Percentiles rank a stretch among this genome's conserved stretches.
Evolutionary conservation across 768 basidiomycete genomes (phyloP).

Genomic region (Lactifluus volemus): DNA sequence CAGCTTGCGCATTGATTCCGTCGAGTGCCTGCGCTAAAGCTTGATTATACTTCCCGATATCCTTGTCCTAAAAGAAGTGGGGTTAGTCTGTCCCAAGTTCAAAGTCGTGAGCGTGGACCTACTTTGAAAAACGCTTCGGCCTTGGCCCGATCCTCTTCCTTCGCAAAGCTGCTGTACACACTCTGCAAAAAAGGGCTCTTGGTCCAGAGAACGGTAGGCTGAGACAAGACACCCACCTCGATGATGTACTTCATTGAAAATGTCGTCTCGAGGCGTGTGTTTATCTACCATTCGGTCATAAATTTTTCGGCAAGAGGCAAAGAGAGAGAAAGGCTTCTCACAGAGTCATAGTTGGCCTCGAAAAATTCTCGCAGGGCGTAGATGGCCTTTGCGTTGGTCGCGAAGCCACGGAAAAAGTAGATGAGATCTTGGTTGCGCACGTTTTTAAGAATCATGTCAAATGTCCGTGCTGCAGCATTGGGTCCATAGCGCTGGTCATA

Average conservation of each 20-base stretch:
- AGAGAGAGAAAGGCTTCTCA: slow-evolving; percentile 25
- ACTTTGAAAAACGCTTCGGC: slow-evolving; percentile 19
- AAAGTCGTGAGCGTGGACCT: background rate
- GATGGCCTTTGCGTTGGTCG: slow-evolving; percentile 46
- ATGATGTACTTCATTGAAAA: slow-evolving; percentile 10
- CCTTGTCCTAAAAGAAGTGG: slow-evolving; percentile 6
- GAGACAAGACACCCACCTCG: background rate
- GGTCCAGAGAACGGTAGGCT: background rate
- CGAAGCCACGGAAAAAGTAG: slow-evolving; percentile 54
- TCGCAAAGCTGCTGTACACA: slow-evolving; percentile 1
- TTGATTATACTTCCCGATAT: slow-evolving; percentile 15
- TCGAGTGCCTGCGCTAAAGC: slow-evolving; percentile 17
- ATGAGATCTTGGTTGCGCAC: slow-evolving; percentile 53
- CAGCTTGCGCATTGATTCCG: slow-evolving; percentile 10
- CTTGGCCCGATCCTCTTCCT: slow-evolving; percentile 6
- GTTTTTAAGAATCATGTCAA: slow-evolving; percentile 47
- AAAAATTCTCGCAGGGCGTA: slow-evolving; percentile 52
- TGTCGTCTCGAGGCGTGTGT: slow-evolving; percentile 15
- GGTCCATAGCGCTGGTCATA: slow-evolving; percentile 52
- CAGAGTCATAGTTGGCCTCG: slow-evolving; percentile 57
- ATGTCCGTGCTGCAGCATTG: slow-evolving; percentile 51
- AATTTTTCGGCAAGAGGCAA: background rate
- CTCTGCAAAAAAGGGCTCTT: background rate
- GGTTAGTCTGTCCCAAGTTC: background rate
- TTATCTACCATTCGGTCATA: background rate